Conservation (phyloP, 2,329 filamentous ascomycete species). For the Coniochaeta hoffmannii region DNA sequence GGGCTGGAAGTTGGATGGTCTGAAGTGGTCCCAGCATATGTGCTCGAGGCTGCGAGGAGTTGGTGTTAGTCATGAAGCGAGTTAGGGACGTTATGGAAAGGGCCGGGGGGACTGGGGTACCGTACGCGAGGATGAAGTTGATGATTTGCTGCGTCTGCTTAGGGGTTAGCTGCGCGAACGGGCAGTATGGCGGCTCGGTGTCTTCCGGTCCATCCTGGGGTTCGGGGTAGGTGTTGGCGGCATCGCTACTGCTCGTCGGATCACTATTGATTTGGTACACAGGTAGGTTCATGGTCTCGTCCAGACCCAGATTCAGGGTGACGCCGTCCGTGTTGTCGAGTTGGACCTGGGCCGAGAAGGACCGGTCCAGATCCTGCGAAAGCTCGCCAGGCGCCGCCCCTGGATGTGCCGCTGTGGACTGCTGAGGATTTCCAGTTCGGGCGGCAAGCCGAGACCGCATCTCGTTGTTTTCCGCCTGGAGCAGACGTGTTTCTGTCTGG, state of each 20-base stretch:
- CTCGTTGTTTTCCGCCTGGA: slow-evolving; percentile 34
- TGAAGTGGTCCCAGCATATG: slow-evolving; percentile 44
- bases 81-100: neutral
- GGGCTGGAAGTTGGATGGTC: slow-evolving; percentile 28
- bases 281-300: slow-evolving; percentile 32
- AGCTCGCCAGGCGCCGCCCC: neutral
- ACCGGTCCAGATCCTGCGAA: slow-evolving; percentile 1
- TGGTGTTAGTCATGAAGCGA: slow-evolving; percentile 2
- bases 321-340: slow-evolving; percentile 25
- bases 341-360: slow-evolving; percentile 23
- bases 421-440: neutral
- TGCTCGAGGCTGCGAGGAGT: slow-evolving; percentile 38
- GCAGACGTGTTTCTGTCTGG: slow-evolving; percentile 28
- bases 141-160: slow-evolving; percentile 37
- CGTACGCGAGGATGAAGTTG: slow-evolving; percentile 48
- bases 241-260: slow-evolving; percentile 1
- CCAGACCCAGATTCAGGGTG: slow-evolving; percentile 32
- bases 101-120: neutral
- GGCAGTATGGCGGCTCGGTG: neutral
- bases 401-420: neutral
- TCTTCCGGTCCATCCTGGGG: neutral
- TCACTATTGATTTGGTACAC: slow-evolving; percentile 30
- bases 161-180: slow-evolving; percentile 21
- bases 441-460: slow-evolving; percentile 28
- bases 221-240: neutral